Percentiles rank a stretch among this genome's conserved stretches.
phyloP scores from a whole-genome alignment of 176 grass and related monocot genomes.

The Melocanna baccifera region DNA sequence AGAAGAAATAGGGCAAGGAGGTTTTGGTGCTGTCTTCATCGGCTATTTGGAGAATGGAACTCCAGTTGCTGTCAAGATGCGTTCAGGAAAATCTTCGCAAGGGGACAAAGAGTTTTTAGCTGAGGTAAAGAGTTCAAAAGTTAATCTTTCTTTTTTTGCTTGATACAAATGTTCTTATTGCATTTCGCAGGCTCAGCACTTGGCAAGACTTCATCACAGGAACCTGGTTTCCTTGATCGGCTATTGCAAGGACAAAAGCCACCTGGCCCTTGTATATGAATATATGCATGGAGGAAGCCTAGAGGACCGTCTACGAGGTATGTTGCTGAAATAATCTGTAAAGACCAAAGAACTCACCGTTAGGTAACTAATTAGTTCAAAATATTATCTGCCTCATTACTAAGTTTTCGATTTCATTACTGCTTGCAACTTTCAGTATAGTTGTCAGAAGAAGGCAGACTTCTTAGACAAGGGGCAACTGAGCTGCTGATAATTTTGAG shows the following conservation, averaged over 20 bases:
- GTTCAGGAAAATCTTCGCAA: conserved; percentile 42
- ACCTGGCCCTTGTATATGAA: conserved; percentile 57
- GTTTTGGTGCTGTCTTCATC: conserved; percentile 65
- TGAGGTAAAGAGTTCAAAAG: conserved; percentile 44
- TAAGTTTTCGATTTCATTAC: neutral
- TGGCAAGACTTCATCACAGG: conserved; percentile 68
- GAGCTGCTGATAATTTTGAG: neutral
- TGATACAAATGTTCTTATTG: neutral
- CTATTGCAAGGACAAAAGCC: conserved; percentile 24
- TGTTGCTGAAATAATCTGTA: too few species aligned
- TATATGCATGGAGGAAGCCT: conserved; percentile 51
- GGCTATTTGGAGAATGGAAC: conserved; percentile 58
- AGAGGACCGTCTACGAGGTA: conserved; percentile 11
- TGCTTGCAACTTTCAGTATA: neutral
- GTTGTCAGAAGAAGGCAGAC: neutral
- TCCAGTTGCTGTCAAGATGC: conserved; percentile 71
- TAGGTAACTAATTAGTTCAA: neutral
- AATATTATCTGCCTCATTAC: neutral
- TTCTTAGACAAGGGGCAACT: neutral
- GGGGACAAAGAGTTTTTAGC: conserved; percentile 57
- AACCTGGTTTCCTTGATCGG: conserved; percentile 51
- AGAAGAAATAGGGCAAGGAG: conserved; percentile 62
- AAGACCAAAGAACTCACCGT: neutral
- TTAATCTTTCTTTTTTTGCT: neutral
- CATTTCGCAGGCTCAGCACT: conserved; percentile 50